Base-by-base conservation (phyloP, 192 early-diverging fungal genomes). In the Entophlyctis luteolus region DNA sequence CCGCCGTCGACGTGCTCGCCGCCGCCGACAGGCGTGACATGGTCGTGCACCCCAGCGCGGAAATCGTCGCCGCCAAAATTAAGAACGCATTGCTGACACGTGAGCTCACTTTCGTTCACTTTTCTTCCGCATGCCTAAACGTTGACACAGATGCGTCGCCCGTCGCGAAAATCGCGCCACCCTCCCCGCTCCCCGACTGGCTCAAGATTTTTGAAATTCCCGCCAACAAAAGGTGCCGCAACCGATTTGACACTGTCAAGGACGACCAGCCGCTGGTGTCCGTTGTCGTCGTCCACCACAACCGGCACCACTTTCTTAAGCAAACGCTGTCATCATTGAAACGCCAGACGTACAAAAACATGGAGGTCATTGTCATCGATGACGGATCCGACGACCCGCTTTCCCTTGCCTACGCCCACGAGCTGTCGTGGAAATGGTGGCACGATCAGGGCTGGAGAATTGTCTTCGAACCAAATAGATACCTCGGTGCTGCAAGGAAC, bases 401-500 rank as follows among this genome's bases (percentile, higher is more conserved):
- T 2, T 36, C 72, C 22, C 47, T 77, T 46, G 16, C 58, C 1
- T 78, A 68, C 71, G 55, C 76, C 48, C 42, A 54, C 22, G 65
- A 73, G 36, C 48, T 79, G 18, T 67, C 77, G 6, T 70, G 75
- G 72, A 58, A 62, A 33, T 77, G 74, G 70, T 79, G 77, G 77
- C 46, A 79, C 32, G 33, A 29, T 31, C 29, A 56, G 27, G 75
- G 77, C 10, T 78, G 77, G 77, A 72, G 58, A 46, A 66, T 78
- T 22, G 18, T 78, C 5, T 55, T 72, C 20, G 77, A 79, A 63
- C n/a, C 65, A 1, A 77, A 78, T 62, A 28, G 56, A 14, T 78
- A 73, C 76, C 65, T 78, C 31, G 77, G 77, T 39, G 75, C 77
- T 14, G 68, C 76, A 16, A 37, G 77, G 33, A 78, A 78, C 55